These are phyloP conservation scores for Emergomyces pasteurianus DNA, from an alignment of 2,329 filamentous ascomycete genomes.

Conservation along the genomic window DNA sequence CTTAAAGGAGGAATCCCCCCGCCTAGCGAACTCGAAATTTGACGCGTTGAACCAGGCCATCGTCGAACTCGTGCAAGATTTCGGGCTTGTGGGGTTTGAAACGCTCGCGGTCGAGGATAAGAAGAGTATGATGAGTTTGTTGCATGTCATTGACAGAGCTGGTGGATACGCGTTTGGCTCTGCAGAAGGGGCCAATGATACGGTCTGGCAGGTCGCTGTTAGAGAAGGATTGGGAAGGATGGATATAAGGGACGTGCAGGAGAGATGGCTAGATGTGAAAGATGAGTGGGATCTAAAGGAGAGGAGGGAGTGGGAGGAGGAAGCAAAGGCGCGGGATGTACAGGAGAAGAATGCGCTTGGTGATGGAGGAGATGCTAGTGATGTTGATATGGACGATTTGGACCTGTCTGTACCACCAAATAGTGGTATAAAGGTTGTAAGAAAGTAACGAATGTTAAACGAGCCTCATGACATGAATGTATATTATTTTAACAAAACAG, in stretches of 20 bases:
- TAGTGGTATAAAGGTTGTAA: conserved; percentile 60
- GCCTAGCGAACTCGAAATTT: conserved; percentile 62
- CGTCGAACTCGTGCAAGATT: conserved; percentile 74
- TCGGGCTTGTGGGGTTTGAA: conserved; percentile 82
- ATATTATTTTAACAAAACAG: neutral
- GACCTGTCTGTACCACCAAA: conserved; percentile 38
- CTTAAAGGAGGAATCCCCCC: conserved; percentile 66
- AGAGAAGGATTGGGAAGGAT: conserved; percentile 56
- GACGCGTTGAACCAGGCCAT: conserved; percentile 75
- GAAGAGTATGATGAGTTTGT: conserved; percentile 84
- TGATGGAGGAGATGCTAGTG: conserved; percentile 19
- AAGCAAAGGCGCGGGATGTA: conserved; percentile 44
- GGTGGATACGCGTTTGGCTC: conserved; percentile 87
- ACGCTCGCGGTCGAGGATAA: conserved; percentile 94
- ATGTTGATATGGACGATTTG: conserved; percentile 19
- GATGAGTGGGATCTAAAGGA: conserved; percentile 78
- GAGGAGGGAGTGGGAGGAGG: conserved; percentile 60
- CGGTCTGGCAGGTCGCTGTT: conserved; percentile 95
- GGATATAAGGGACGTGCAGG: conserved; percentile 82
- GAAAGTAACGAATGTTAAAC: conserved; percentile 35
- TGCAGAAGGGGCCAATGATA: conserved; percentile 86
- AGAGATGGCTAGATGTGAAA: conserved; percentile 86
- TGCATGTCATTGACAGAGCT: conserved; percentile 81
- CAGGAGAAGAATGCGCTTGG: conserved; percentile 15
- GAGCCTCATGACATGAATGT: conserved; percentile 1